These are phyloP conservation scores for Dactylonectria estremocensis DNA, from an alignment of 2,329 filamentous ascomycete species.

Conservation along the genomic window DNA sequence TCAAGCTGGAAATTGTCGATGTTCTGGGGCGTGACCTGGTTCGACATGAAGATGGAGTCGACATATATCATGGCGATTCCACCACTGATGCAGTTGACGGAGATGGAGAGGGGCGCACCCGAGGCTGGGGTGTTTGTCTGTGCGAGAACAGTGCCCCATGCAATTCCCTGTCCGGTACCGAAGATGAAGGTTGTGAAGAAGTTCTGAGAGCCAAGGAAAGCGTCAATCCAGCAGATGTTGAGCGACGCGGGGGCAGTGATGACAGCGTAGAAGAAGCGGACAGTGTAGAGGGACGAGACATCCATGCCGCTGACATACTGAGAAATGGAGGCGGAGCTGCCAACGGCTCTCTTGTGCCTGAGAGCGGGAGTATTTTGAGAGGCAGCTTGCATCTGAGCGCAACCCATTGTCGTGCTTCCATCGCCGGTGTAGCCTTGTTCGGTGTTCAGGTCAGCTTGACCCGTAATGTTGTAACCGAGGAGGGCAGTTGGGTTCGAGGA, in stretches of 20 bases:
- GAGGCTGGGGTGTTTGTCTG: not conserved
- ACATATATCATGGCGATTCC: slow-evolving; percentile 25
- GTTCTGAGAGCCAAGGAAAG: slow-evolving; percentile 13
- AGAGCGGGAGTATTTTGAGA: not conserved
- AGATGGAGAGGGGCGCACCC: slow-evolving; percentile 12
- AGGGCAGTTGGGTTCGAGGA: slow-evolving; percentile 19
- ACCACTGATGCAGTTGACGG: slow-evolving; percentile 25
- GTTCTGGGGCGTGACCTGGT: slow-evolving; percentile 40
- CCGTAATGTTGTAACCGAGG: not conserved
- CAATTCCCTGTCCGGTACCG: slow-evolving; percentile 3
- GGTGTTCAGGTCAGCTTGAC: not conserved
- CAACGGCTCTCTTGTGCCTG: slow-evolving; percentile 12
- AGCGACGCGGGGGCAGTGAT: slow-evolving; percentile 16
- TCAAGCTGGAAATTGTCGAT: slow-evolving; percentile 32
- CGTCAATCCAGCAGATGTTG: slow-evolving; percentile 30
- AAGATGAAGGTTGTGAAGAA: slow-evolving; percentile 26
- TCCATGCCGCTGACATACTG: slow-evolving; percentile 32
- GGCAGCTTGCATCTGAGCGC: slow-evolving; percentile 28
- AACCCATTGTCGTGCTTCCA: slow-evolving; percentile 23
- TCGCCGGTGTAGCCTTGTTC: slow-evolving; percentile 23
- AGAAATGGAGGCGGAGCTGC: slow-evolving; percentile 11
- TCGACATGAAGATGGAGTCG: slow-evolving; percentile 41
- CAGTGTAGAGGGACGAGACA: slow-evolving; percentile 26
- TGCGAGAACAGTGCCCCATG: slow-evolving; percentile 19
- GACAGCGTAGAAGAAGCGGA: slow-evolving; percentile 41